Conservation (phyloP, 306 rosid genomes). For the Phaseolus lunatus region DNA sequence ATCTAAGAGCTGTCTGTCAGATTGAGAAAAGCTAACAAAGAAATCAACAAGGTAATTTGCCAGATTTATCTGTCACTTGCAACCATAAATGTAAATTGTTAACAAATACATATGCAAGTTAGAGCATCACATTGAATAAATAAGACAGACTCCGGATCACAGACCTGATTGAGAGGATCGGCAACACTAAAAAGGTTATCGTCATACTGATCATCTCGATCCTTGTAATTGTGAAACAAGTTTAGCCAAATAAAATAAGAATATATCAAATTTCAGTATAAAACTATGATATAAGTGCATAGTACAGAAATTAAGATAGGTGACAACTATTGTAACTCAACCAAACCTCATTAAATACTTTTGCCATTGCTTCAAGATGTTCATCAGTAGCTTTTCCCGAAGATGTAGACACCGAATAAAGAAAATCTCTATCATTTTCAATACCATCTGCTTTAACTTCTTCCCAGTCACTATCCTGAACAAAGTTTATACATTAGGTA, state of each 20-base stretch:
- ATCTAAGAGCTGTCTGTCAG: conserved; percentile 66
- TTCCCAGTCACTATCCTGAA: conserved; percentile 97
- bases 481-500: conserved; percentile 23
- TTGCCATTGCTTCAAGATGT: conserved; percentile 90
- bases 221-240: conserved; percentile 59
- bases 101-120: background rate
- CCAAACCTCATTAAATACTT: conserved; percentile 75
- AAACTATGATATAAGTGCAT: conserved; percentile 22
- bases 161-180: conserved; percentile 92
- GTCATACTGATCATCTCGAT: conserved; percentile 77
- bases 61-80: conserved; percentile 72
- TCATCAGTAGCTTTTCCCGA: conserved; percentile 62
- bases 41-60: conserved; percentile 73
- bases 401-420: conserved; percentile 60
- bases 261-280: background rate
- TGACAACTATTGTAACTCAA: conserved; percentile 32
- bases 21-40: conserved; percentile 65
- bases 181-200: conserved; percentile 74
- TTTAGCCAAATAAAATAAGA: conserved; percentile 38
- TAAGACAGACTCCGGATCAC: conserved; percentile 12
- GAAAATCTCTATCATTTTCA: conserved; percentile 61
- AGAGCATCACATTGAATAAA: background rate
- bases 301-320: conserved; percentile 5
- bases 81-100: conserved; percentile 25
- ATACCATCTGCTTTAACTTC: conserved; percentile 64